A percentile compares a stretch with the other conserved stretches of the same genome.
These are phyloP conservation scores for Bromus sterilis DNA, from an alignment of 176 grass and related monocot genomes.

Conservation along the genomic window DNA sequence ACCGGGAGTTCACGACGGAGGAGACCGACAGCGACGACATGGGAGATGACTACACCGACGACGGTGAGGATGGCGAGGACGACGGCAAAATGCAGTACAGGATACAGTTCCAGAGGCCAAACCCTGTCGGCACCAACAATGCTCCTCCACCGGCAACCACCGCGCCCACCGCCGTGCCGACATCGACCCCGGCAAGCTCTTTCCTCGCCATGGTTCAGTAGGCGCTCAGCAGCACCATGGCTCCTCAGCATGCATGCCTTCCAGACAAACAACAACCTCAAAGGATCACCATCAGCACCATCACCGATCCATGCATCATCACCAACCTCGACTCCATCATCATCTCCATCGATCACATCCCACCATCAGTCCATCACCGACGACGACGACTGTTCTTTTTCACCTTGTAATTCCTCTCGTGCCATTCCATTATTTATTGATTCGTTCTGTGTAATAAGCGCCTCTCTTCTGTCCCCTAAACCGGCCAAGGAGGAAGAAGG, in stretches of 20 bases:
- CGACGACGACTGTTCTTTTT: not conserved
- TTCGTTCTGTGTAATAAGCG: conserved; percentile 51
- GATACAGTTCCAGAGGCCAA: conserved; percentile 61
- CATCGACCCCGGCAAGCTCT: conserved; percentile 38
- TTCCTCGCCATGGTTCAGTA: conserved; percentile 55
- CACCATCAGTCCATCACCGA: not conserved
- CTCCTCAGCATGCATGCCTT: not conserved
- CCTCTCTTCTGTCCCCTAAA: conserved; percentile 21
- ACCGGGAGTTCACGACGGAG: conserved; percentile 34
- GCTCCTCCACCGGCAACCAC: not conserved
- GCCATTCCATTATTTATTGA: conserved; percentile 63
- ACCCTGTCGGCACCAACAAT: not conserved
- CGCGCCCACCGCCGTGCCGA: conserved; percentile 6
- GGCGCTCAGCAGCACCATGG: not conserved
- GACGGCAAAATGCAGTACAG: conserved; percentile 62
- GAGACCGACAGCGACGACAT: conserved; percentile 58
- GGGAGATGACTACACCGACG: conserved; percentile 43
- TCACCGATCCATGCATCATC: not conserved
- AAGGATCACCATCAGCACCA: conserved; percentile 3
- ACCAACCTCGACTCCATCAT: not conserved
- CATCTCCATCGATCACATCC: conserved; percentile 13
- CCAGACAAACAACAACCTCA: not conserved
- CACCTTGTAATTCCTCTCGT: conserved; percentile 34
- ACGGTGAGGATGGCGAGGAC: conserved; percentile 49
- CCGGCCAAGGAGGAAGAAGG: conserved; percentile 23